phyloP scores from a whole-genome alignment of 2,329 filamentous ascomycete genomes.

The Calonectria fujianensis region DNA sequence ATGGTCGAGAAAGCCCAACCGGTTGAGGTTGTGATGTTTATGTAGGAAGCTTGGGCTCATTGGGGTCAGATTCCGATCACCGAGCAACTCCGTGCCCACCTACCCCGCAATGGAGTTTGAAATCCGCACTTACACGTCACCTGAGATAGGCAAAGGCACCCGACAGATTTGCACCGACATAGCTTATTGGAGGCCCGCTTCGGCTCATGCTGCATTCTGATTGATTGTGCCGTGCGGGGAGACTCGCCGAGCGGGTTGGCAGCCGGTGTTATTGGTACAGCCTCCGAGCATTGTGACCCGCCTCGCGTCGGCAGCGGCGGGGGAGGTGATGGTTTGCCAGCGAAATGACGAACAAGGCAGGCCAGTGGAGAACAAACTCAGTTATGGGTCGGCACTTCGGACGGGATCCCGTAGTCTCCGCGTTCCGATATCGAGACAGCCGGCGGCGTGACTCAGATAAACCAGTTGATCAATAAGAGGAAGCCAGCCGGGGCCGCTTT shows the following conservation, averaged over 20 bases:
- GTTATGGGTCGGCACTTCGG: slow-evolving; percentile 35
- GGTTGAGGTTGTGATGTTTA: slow-evolving; percentile 48
- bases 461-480: slow-evolving; percentile 27
- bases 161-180: slow-evolving; percentile 39
- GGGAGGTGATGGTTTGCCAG: slow-evolving; percentile 27
- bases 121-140: slow-evolving; percentile 49
- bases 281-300: slow-evolving; percentile 21
- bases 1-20: slow-evolving; percentile 39
- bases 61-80: slow-evolving; percentile 55
- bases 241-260: slow-evolving; percentile 48
- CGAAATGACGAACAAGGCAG: slow-evolving; percentile 39
- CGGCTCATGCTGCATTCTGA: slow-evolving; percentile 35
- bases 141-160: slow-evolving; percentile 53
- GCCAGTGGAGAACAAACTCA: slow-evolving; percentile 27
- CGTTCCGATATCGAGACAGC: slow-evolving; percentile 18
- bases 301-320: slow-evolving; percentile 19
- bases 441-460: slow-evolving; percentile 27
- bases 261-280: slow-evolving; percentile 51
- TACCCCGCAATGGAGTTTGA: slow-evolving; percentile 56
- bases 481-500: slow-evolving; percentile 16
- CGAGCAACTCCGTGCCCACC: slow-evolving; percentile 53
- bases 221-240: slow-evolving; percentile 44
- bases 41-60: slow-evolving; percentile 49
- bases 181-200: slow-evolving; percentile 46
- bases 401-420: slow-evolving; percentile 27